These are phyloP conservation scores for Tuber aestivum DNA, from an alignment of 495 filamentous ascomycete genomes.

Conservation along the genomic window DNA sequence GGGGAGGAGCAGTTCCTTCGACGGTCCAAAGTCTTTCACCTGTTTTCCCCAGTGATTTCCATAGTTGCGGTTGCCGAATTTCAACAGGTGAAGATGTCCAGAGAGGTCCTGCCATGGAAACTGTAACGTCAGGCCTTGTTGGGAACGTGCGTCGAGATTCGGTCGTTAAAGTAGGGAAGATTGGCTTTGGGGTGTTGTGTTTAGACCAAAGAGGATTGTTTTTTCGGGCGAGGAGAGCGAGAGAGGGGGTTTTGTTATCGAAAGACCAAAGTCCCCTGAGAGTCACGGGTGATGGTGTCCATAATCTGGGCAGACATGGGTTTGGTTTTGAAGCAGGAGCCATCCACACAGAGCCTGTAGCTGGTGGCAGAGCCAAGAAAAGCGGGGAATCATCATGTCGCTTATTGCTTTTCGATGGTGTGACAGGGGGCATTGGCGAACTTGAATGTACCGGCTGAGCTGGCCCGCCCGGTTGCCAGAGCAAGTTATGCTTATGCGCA, in stretches of 20 bases:
- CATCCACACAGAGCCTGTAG: constrained; percentile 14
- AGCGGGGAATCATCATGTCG: constrained; percentile 31
- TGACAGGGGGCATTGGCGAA: constrained; percentile 18
- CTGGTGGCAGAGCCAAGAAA: constrained; percentile 27
- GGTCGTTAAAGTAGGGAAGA: background rate
- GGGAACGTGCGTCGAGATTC: background rate
- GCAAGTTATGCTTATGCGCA: constrained; percentile 6
- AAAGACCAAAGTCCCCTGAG: constrained; percentile 11
- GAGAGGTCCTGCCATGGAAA: constrained; percentile 32
- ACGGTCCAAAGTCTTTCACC: constrained; percentile 10
- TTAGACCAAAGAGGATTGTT: constrained; percentile 18
- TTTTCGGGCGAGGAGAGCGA: constrained; percentile 15
- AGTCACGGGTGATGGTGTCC: constrained; percentile 18
- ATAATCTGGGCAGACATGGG: constrained; percentile 18
- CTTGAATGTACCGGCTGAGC: constrained; percentile 19
- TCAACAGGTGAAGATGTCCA: constrained; percentile 17
- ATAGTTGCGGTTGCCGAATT: constrained; percentile 13
- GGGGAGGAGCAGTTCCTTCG: constrained; percentile 9
- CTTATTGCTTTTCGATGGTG: constrained; percentile 18
- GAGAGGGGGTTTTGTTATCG: constrained; percentile 7
- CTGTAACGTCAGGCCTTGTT: background rate
- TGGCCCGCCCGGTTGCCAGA: constrained; percentile 25
- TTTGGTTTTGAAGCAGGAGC: constrained; percentile 13
- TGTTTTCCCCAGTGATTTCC: constrained; percentile 8
- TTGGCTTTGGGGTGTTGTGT: constrained; percentile 4